Evolutionary conservation across 371 early-diverging fungal genomes (phyloP).

Genomic region (Syncephalastrum racemosum): DNA sequence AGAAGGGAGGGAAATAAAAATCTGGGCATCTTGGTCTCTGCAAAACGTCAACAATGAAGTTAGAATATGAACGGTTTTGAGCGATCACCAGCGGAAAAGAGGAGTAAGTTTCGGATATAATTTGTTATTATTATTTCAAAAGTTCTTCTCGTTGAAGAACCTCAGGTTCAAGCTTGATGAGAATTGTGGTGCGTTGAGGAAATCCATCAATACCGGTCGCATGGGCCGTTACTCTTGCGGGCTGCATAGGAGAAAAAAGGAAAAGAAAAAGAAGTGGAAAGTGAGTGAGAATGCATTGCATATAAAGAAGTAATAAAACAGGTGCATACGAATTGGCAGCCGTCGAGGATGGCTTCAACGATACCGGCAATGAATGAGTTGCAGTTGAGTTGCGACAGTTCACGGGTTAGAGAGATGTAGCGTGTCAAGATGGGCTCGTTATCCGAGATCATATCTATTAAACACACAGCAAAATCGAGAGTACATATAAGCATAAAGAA

Average conservation of each 20-base stretch:
- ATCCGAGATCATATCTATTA: slow-evolving; percentile 93
- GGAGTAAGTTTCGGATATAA: slow-evolving; percentile 2
- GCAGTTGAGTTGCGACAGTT: slow-evolving; percentile 86
- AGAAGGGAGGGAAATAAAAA: slow-evolving; percentile 40
- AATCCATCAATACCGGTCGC: slow-evolving; percentile 87
- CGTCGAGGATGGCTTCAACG: slow-evolving; percentile 91
- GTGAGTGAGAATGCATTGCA: background rate
- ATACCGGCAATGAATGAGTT: slow-evolving; percentile 95
- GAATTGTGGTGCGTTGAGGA: slow-evolving; percentile 88
- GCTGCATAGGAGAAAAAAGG: slow-evolving; percentile 54
- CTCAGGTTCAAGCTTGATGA: slow-evolving; percentile 90
- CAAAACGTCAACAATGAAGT: background rate
- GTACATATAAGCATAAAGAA: background rate
- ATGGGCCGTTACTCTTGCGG: slow-evolving; percentile 93
- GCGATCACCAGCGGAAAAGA: background rate
- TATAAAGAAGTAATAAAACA: slow-evolving; percentile 7
- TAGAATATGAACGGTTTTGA: background rate
- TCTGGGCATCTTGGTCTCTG: too few relatives aligned
- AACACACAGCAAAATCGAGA: background rate
- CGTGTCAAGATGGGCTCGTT: slow-evolving; percentile 87
- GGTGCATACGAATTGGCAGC: slow-evolving; percentile 85
- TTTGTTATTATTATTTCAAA: slow-evolving; percentile 42
- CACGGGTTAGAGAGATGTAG: slow-evolving; percentile 93
- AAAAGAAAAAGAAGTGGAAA: background rate
- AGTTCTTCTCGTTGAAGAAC: slow-evolving; percentile 78